Percentiles rank a stretch among this genome's conserved stretches.
Conservation (phyloP, 139 green algal species). For the Micractinium conductrix region DNA sequence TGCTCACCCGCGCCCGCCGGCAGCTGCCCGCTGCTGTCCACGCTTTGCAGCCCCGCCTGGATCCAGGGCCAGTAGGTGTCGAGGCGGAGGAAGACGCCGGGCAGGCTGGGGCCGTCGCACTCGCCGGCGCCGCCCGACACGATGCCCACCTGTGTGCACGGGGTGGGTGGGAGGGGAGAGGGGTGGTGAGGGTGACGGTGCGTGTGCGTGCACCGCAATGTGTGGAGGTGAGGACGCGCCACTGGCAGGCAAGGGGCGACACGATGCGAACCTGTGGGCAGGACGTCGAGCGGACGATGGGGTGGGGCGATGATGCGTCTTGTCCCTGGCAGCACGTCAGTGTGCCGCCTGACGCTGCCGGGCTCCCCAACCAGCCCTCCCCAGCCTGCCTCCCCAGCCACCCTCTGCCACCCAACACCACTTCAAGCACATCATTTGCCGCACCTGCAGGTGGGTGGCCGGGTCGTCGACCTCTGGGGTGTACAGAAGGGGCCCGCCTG, state of each 20-base stretch:
- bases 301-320: too few relatives aligned
- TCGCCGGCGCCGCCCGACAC: conserved; percentile 17
- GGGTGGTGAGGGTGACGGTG: background rate
- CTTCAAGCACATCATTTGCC: too few relatives aligned
- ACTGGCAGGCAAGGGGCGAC: background rate
- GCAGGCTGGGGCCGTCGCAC: conserved; percentile 6
- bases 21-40: background rate
- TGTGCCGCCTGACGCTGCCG: too few relatives aligned
- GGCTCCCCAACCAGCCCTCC: too few relatives aligned
- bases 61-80: conserved; percentile 11
- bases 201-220: background rate
- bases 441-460: conserved; percentile 6
- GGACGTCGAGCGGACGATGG: background rate
- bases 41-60: background rate
- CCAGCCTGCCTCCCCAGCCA: too few relatives aligned
- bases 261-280: background rate
- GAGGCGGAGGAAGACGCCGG: conserved; percentile 9
- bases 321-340: too few relatives aligned
- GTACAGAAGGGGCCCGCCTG: background rate
- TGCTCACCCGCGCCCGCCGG: background rate
- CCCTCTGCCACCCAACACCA: too few relatives aligned
- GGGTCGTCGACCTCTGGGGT: background rate
- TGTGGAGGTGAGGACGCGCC: too few relatives aligned
- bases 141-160: conserved; percentile 6
- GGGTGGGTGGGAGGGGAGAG: background rate